Conservation (phyloP, 2,329 filamentous ascomycete genomes). For the Paraphoma chrysanthemicola region DNA sequence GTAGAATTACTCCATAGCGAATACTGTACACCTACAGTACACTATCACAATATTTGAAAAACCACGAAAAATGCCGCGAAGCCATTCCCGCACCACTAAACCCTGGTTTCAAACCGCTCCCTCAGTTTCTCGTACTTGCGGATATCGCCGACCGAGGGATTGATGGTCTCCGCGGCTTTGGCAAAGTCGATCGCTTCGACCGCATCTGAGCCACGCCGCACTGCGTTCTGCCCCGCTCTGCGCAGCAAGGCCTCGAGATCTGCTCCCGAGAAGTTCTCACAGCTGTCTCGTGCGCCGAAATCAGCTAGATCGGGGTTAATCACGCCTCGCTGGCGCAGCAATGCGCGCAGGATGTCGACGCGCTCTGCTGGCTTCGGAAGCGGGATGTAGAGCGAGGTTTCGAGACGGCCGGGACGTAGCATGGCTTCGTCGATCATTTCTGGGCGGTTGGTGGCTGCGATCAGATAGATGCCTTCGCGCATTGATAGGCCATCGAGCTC, state of each 20-base stretch:
- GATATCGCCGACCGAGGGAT: slow-evolving; percentile 63
- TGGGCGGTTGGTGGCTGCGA: slow-evolving; percentile 92
- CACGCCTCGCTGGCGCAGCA: slow-evolving; percentile 58
- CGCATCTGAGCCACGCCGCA: slow-evolving; percentile 53
- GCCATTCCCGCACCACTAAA: slow-evolving; percentile 12
- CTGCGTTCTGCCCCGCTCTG: slow-evolving; percentile 65
- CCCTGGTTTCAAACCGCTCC: slow-evolving; percentile 52
- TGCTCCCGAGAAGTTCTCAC: slow-evolving; percentile 78
- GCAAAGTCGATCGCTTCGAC: slow-evolving; percentile 59
- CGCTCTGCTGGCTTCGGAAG: slow-evolving; percentile 80
- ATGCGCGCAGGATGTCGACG: slow-evolving; percentile 81
- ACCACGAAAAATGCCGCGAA: not conserved
- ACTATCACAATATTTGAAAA: not conserved
- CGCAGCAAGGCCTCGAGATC: slow-evolving; percentile 67
- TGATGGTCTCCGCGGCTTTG: slow-evolving; percentile 50
- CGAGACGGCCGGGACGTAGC: slow-evolving; percentile 87
- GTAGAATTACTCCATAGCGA: not conserved
- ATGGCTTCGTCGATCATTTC: slow-evolving; percentile 98
- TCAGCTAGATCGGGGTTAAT: slow-evolving; percentile 63
- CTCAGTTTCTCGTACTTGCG: slow-evolving; percentile 63
- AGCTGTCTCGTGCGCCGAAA: slow-evolving; percentile 70
- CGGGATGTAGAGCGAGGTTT: slow-evolving; percentile 88
- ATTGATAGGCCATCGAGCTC: slow-evolving; percentile 87
- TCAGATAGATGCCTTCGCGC: slow-evolving; percentile 87
- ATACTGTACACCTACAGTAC: not conserved